Evolutionary conservation across 2,329 filamentous ascomycete species (phyloP).

Genomic region (Penicillium freii): DNA sequence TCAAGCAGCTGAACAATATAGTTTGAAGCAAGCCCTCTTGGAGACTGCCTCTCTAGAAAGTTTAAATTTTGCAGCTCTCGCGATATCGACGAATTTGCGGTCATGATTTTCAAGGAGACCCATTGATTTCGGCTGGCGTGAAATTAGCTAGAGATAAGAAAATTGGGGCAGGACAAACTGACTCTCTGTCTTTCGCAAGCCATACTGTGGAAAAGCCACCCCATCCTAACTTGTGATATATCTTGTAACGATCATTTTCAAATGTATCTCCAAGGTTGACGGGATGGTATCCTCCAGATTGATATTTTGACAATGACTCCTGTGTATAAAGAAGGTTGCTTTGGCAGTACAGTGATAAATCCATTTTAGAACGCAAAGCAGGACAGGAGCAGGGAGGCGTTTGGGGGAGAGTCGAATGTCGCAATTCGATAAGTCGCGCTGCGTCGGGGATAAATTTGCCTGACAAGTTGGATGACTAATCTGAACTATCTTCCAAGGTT

Average conservation of each 20-base stretch:
- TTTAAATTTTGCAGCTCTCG: conserved; percentile 24
- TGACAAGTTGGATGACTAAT: too few species aligned
- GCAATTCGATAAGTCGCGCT: too few species aligned
- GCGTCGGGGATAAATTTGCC: too few species aligned
- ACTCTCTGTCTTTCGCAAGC: conserved; percentile 41
- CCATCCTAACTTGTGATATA: conserved; percentile 48
- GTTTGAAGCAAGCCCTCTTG: conserved; percentile 17
- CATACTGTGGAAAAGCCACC: conserved; percentile 49
- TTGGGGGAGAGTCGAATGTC: too few species aligned
- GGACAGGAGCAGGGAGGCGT: too few species aligned
- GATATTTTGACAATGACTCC: not conserved
- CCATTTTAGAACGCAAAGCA: too few species aligned
- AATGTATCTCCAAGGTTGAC: conserved; percentile 45
- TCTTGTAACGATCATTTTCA: conserved; percentile 41
- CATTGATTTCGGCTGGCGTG: conserved; percentile 18
- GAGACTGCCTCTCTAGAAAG: conserved; percentile 11
- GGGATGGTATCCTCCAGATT: conserved; percentile 44
- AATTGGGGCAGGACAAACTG: not conserved
- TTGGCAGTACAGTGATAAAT: too few species aligned
- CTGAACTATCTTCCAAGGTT: too few species aligned
- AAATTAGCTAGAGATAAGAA: conserved; percentile 9
- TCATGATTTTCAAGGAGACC: conserved; percentile 37
- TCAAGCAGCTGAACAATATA: conserved; percentile 33
- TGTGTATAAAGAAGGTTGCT: too few species aligned
- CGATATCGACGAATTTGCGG: conserved; percentile 22